phyloP scores from a whole-genome alignment of 2,329 filamentous ascomycete genomes.

The Ambrosiella beaveri region DNA sequence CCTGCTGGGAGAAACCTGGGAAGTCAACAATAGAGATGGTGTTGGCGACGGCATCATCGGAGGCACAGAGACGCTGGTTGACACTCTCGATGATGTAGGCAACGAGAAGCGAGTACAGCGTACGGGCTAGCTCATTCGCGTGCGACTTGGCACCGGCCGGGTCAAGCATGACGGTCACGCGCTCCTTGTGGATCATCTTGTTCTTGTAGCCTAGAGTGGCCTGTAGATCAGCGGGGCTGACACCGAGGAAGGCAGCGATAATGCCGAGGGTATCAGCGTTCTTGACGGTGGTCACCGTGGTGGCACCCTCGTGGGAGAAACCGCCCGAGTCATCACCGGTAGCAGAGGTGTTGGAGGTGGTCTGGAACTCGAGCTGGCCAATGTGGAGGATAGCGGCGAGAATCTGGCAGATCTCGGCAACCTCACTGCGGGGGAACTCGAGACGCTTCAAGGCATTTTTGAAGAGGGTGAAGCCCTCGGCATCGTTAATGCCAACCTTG shows the following conservation, averaged over 20 bases:
- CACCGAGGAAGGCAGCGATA: slow-evolving; percentile 85
- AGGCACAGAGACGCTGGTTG: slow-evolving; percentile 75
- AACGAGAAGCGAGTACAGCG: slow-evolving; percentile 82
- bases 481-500: slow-evolving; percentile 91
- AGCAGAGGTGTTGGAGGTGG: slow-evolving; percentile 58
- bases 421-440: slow-evolving; percentile 82
- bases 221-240: slow-evolving; percentile 66
- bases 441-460: slow-evolving; percentile 88
- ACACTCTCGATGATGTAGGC: slow-evolving; percentile 86
- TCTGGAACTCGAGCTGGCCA: slow-evolving; percentile 87
- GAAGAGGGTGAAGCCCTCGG: slow-evolving; percentile 91
- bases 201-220: slow-evolving; percentile 86
- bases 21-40: slow-evolving; percentile 94
- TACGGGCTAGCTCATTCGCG: slow-evolving; percentile 83
- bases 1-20: slow-evolving; percentile 76
- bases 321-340: slow-evolving; percentile 83
- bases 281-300: slow-evolving; percentile 70
- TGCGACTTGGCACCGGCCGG: slow-evolving; percentile 77
- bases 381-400: slow-evolving; percentile 91
- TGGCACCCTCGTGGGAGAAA: slow-evolving; percentile 86
- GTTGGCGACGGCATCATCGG: slow-evolving; percentile 78
- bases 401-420: slow-evolving; percentile 92
- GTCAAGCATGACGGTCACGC: slow-evolving; percentile 97
- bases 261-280: slow-evolving; percentile 81
- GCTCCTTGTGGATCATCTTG: slow-evolving; percentile 87